A percentile compares a stretch with the other conserved stretches of the same genome.
These are phyloP conservation scores for Samsoniella hepiali DNA, from an alignment of 2,329 filamentous ascomycete genomes.

Conservation along the genomic window DNA sequence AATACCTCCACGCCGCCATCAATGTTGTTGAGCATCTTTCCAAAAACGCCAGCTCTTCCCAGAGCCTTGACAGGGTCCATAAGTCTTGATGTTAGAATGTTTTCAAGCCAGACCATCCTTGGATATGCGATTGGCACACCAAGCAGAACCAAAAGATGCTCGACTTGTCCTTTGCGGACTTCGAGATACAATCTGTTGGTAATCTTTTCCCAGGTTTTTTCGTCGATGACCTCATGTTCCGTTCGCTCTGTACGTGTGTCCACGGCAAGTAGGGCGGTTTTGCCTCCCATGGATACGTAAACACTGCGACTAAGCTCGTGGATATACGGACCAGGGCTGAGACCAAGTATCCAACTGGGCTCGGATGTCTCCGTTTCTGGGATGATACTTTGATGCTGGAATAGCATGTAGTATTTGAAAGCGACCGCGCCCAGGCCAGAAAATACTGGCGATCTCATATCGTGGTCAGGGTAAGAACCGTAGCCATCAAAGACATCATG, in stretches of 20 bases:
- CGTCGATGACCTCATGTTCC: conserved; percentile 73
- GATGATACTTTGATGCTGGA: conserved; percentile 88
- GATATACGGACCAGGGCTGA: conserved; percentile 83
- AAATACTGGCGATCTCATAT: conserved; percentile 89
- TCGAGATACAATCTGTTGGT: conserved; percentile 84
- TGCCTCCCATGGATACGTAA: conserved; percentile 78
- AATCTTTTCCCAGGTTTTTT: conserved; percentile 79
- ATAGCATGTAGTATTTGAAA: conserved; percentile 98
- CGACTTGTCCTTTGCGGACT: conserved; percentile 77
- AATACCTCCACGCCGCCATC: conserved; percentile 89
- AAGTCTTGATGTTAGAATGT: conserved; percentile 75
- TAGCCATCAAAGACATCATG: conserved; percentile 91
- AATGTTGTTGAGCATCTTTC: conserved; percentile 79
- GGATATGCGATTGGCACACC: conserved; percentile 83
- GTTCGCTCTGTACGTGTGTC: conserved; percentile 91
- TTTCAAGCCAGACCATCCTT: conserved; percentile 67
- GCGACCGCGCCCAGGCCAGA: conserved; percentile 84
- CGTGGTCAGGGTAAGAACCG: conserved; percentile 86
- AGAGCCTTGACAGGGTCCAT: conserved; percentile 90
- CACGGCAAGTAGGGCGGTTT: conserved; percentile 77
- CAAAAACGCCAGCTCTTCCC: conserved; percentile 75
- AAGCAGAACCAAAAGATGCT: conserved; percentile 83
- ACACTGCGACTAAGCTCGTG: conserved; percentile 78
- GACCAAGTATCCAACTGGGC: conserved; percentile 86
- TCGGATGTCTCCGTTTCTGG: conserved; percentile 80